Base-by-base conservation (phyloP, 768 basidiomycete genomes). In the Mycena olivaceomarginata region DNA sequence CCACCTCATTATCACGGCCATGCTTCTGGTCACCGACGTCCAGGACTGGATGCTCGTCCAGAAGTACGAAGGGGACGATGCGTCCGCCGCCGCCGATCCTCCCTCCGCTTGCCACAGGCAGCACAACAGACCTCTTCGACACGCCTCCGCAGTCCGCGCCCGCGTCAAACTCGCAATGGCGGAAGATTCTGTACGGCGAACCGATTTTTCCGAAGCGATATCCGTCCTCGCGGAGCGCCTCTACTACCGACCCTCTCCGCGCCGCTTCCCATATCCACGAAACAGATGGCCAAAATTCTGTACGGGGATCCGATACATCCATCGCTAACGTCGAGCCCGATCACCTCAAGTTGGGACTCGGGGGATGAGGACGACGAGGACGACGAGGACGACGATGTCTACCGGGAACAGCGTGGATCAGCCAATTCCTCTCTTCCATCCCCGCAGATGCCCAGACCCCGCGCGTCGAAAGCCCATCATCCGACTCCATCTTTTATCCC, bases 1-100 rank as follows among this genome's bases (percentile, higher is more conserved):
- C 84, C 92, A 94, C 82, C 88, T 96, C 12, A 83, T 96, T 67
- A 86, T 93, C 65, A 94, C 95, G 5, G 87, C 93, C 10, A 86
- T 95, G 41, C 84, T 96, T 4, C 87, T 95, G 43, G 90, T 93
- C 37, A 95, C 94, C 0, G 93, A 94, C 70, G 85, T 90, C 11
- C 92, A 94, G 70, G 93, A 94, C 81, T 92, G 86, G 86, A 86
- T 83, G 84, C 76, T 83, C 10, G 85, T 83, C 25, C 84, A 82
- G 76, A 90, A 82, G 51, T 80, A 66, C 45, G 83, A 82, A 68
- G 81, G 81, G 75, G 82, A 56, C 70, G 63, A 62, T 67, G 69
- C 51, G 20, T 48, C n/a, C 46, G 74, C 71, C 51, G 57, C 41
- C 56, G 48, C 75, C 67, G 9, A 70, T 65, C n/a, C 78, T 56